Conservation (phyloP, 2,329 filamentous ascomycete genomes). For the Scleromitrula shiraiana region DNA sequence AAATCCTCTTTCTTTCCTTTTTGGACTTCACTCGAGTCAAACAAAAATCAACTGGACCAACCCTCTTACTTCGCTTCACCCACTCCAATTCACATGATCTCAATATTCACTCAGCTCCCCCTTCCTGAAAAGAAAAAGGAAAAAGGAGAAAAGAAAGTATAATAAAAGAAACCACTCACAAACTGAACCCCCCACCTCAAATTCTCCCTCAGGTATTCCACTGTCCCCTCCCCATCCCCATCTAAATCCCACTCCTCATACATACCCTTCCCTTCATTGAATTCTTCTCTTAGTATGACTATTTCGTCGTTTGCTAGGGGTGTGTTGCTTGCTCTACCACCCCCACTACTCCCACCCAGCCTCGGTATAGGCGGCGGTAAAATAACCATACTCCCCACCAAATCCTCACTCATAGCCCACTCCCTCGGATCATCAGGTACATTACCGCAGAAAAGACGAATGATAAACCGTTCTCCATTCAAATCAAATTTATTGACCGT, state of each 20-base stretch:
- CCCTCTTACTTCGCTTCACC: no score
- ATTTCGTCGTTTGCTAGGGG: slow-evolving; percentile 21
- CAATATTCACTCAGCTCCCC: background rate
- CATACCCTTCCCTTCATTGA: background rate
- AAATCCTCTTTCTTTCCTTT: no score
- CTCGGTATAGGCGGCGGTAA: slow-evolving; percentile 19
- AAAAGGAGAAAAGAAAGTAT: no score
- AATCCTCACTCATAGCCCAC: slow-evolving; percentile 14
- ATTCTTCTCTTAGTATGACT: slow-evolving; percentile 10
- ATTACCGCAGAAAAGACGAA: slow-evolving; percentile 21
- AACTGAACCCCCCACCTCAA: slow-evolving; percentile 24
- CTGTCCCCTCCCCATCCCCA: slow-evolving; percentile 13
- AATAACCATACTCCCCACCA: slow-evolving; percentile 18
- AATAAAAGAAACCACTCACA: slow-evolving; percentile 14
- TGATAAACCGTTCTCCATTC: slow-evolving; percentile 17
- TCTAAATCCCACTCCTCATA: slow-evolving; percentile 8
- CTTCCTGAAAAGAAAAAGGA: background rate
- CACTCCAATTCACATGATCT: background rate
- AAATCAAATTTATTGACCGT: slow-evolving; percentile 25
- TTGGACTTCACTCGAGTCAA: no score
- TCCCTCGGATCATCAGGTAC: slow-evolving; percentile 17
- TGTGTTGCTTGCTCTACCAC: no score
- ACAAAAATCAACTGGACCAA: no score
- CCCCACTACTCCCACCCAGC: slow-evolving; percentile 5
- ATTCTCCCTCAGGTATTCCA: slow-evolving; percentile 16